phyloP scores from a whole-genome alignment of 768 basidiomycete genomes.

The Lactarius sp. region DNA sequence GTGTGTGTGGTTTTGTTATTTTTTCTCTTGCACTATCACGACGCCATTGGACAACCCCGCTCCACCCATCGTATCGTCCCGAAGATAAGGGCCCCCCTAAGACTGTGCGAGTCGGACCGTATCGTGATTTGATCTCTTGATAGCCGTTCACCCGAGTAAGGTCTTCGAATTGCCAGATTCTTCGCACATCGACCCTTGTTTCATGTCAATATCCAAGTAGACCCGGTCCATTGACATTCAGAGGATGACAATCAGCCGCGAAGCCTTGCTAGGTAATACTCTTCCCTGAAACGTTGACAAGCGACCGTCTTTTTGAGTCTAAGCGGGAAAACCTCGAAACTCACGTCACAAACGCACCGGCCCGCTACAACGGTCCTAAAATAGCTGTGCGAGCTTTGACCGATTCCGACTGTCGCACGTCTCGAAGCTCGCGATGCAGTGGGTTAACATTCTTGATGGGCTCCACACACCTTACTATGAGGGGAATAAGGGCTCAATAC shows the following conservation, averaged over 20 bases:
- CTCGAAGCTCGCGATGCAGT: not conserved
- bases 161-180: not conserved
- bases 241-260: no score
- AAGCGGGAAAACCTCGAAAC: no score
- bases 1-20: constrained; percentile 18
- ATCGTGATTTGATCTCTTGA: not conserved
- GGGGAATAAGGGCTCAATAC: not conserved
- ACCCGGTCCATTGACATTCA: no score
- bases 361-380: not conserved
- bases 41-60: constrained; percentile 8
- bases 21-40: constrained; percentile 12
- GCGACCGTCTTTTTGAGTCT: no score
- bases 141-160: not conserved
- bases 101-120: no score
- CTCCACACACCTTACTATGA: not conserved
- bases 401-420: not conserved
- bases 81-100: no score
- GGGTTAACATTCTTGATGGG: not conserved
- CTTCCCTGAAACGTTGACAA: no score
- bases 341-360: no score
- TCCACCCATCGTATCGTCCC: not conserved
- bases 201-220: no score
- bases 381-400: not conserved
- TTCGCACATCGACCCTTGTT: no score
- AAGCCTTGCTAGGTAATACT: no score